Base-by-base conservation (phyloP, 2,329 filamentous ascomycete species). In the Pseudocercospora vitis region DNA sequence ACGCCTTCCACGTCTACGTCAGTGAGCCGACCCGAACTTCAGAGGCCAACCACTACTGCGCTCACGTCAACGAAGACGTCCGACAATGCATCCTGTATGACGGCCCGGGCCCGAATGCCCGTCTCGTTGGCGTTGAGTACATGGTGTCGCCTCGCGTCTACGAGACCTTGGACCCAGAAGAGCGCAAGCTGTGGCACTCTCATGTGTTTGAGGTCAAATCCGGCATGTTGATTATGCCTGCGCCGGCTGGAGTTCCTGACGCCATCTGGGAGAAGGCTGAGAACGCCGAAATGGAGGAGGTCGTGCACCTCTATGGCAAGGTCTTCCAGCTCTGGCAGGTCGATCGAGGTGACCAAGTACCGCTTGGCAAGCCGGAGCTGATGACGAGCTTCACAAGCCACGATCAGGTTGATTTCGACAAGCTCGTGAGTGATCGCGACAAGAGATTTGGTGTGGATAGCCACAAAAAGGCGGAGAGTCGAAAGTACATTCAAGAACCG, bases 11-110 rank as follows among this genome's bases (percentile, higher is more conserved):
- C 66, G 83, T 85, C 44, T 94, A 94, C 66, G 85, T 85, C n/a
- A 78, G 83, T 21, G 87, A 92, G 40, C 83, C 85, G 0, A 78
- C 74, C 1, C 83, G 87, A 11, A 76, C 51, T 32, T 84, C 95
- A 1, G 88, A 94, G 68, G 76, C 89, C 0, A 91, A 94, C 66
- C 89, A 95, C 70, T 95, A 94, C 72, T 95, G 90, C 68, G 81
- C 85, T 1, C 89, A 94, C 64, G 64, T 94, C 3, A 90, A 81
- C 56, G 79, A 85, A 75, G 89, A 94, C 58, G 79, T 95, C 52
- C 82, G 90, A 3, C 89, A 95, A 76, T 95, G 90, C 69, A 81
- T 95, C 24, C 81, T 95, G 57, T 95, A 94, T 74, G 89, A 95
- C 71, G 81, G 82, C 0, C 78, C 85, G 0, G 76, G 78, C 0